A percentile compares a stretch with the other conserved stretches of the same genome.
phyloP scores from a whole-genome alignment of 2,329 filamentous ascomycete genomes.

The Neospermospora avenae region DNA sequence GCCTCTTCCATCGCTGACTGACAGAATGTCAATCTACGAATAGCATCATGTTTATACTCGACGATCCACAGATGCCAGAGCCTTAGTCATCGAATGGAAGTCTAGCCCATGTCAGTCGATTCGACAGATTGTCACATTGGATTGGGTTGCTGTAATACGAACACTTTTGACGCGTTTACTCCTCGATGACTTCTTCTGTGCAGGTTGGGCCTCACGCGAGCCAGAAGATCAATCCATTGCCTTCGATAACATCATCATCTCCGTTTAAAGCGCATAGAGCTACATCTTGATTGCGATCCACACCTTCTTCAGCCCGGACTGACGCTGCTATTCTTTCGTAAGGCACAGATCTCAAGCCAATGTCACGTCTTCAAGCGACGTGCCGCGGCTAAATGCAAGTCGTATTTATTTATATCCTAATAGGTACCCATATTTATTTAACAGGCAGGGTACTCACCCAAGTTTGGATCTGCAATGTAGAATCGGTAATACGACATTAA shows the following conservation, averaged over 20 bases:
- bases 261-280: neutral
- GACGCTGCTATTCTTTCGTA: neutral
- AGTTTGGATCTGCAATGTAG: neutral
- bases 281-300: neutral
- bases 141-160: no score
- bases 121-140: neutral
- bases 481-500: neutral
- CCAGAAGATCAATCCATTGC: neutral
- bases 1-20: neutral
- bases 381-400: conserved; percentile 4
- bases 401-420: neutral
- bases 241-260: neutral
- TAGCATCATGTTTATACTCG: neutral
- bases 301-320: neutral
- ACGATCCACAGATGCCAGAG: neutral
- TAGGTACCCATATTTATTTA: neutral
- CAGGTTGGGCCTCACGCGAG: neutral
- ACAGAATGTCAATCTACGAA: conserved; percentile 1
- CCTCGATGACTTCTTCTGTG: no score
- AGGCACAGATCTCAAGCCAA: neutral
- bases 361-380: conserved; percentile 1
- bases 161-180: no score
- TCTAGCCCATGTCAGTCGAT: neutral
- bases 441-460: neutral
- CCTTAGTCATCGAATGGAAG: neutral